These are phyloP conservation scores for Lipomyces lipofer DNA, from an alignment of 805 yeast species.

Conservation along the genomic window DNA sequence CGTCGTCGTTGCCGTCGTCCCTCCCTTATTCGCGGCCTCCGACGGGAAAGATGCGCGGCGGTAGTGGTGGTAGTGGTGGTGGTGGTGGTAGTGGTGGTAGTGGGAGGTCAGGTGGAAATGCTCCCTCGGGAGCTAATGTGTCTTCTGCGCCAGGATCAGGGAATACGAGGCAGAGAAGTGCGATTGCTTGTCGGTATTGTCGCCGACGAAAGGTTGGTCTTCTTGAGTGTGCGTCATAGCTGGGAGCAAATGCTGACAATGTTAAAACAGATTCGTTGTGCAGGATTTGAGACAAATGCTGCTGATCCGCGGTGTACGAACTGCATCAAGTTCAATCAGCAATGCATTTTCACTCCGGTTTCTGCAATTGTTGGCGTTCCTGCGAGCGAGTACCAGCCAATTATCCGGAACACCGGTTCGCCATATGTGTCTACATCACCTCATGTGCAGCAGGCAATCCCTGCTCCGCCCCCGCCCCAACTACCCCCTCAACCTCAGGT, in stretches of 20 bases:
- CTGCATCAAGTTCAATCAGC: conserved; percentile 38
- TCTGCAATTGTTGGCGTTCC: conserved; percentile 18
- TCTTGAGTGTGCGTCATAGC: background rate
- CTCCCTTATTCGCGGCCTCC: conserved; percentile 4
- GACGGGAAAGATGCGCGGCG: background rate
- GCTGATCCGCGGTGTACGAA: conserved; percentile 37
- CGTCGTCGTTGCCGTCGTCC: conserved; percentile 6
- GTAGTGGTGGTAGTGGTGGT: background rate
- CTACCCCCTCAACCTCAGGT: background rate
- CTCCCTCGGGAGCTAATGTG: too few relatives aligned
- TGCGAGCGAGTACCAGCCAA: background rate
- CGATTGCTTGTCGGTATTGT: conserved; percentile 40
- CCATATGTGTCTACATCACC: too few relatives aligned
- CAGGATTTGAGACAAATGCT: conserved; percentile 36
- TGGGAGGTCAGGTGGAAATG: too few relatives aligned
- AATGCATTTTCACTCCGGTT: conserved; percentile 40
- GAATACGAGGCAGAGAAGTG: conserved; percentile 35
- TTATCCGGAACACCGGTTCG: background rate
- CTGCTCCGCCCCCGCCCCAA: too few relatives aligned
- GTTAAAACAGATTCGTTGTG: conserved; percentile 35
- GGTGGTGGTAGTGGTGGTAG: background rate
- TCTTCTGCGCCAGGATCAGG: background rate
- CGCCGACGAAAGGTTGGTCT: conserved; percentile 35
- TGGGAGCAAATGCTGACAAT: background rate
- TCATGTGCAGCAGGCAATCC: too few relatives aligned